A percentile compares a stretch with the other conserved stretches of the same genome.
Conservation (phyloP, 305 asterid genomes). For the Solanum hybrid region DNA sequence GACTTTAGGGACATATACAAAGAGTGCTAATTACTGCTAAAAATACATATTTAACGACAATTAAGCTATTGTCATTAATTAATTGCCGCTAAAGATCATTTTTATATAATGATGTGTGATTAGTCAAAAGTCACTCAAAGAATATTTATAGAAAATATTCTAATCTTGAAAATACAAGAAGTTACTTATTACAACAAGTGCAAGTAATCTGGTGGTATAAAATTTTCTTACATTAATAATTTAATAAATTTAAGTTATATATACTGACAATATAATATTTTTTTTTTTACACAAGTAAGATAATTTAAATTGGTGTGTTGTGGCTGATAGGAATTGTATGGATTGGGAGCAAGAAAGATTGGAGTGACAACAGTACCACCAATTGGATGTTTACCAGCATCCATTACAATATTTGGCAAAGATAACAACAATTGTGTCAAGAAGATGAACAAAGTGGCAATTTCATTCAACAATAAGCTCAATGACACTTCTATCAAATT, state of each 20-base stretch:
- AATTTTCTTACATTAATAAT: background rate
- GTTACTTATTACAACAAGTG: background rate
- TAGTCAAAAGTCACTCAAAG: background rate
- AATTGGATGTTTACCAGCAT: slow-evolving; percentile 74
- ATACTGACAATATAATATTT: background rate
- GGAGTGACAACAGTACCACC: slow-evolving; percentile 91
- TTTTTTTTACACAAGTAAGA: background rate
- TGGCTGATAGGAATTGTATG: slow-evolving; percentile 43
- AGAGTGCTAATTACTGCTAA: too few relatives aligned
- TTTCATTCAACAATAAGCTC: slow-evolving; percentile 63
- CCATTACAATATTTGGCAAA: slow-evolving; percentile 67
- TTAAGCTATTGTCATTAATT: too few relatives aligned
- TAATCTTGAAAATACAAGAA: background rate
- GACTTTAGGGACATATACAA: too few relatives aligned
- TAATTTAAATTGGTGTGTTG: background rate
- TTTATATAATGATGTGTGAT: background rate
- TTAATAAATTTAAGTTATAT: background rate
- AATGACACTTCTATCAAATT: slow-evolving; percentile 54
- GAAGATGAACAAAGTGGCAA: slow-evolving; percentile 53
- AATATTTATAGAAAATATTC: background rate
- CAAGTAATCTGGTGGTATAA: background rate
- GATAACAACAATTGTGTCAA: slow-evolving; percentile 57
- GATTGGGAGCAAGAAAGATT: slow-evolving; percentile 74
- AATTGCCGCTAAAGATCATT: too few relatives aligned
- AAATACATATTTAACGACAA: too few relatives aligned